Percentiles rank a stretch among this genome's conserved stretches.
phyloP scores from a whole-genome alignment of 192 early-diverging fungal species.

The Coemansia sp. region DNA sequence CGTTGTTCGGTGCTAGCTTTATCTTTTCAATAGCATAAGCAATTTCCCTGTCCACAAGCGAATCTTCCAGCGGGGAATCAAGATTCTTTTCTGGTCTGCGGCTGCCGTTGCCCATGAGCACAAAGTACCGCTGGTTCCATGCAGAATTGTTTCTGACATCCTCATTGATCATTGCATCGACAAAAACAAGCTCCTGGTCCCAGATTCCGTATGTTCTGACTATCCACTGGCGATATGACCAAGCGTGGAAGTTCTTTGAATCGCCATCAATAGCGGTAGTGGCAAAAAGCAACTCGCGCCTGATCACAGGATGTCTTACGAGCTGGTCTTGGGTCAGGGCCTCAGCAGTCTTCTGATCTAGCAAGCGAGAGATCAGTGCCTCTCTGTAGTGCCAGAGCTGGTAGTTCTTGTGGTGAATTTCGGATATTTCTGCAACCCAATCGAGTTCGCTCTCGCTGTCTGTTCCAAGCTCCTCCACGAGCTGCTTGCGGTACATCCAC shows the following conservation, averaged over 20 bases:
- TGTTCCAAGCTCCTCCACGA: conserved; percentile 66
- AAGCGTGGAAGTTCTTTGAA: conserved; percentile 98
- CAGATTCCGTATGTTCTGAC: conserved; percentile 73
- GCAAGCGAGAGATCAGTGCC: conserved; percentile 25
- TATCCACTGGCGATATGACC: conserved; percentile 97
- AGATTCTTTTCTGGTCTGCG: not conserved
- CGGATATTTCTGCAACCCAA: conserved; percentile 71
- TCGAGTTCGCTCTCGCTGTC: conserved; percentile 74
- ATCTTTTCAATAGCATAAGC: conserved; percentile 70
- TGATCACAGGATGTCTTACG: conserved; percentile 39
- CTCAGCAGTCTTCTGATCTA: conserved; percentile 18
- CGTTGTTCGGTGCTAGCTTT: conserved; percentile 81
- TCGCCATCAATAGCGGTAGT: conserved; percentile 71
- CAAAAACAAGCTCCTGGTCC: conserved; percentile 74
- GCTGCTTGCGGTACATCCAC: conserved; percentile 89
- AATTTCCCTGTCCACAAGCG: conserved; percentile 45
- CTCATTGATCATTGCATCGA: conserved; percentile 67
- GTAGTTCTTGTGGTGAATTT: conserved; percentile 87
- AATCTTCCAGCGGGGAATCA: conserved; percentile 1
- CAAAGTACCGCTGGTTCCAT: conserved; percentile 97
- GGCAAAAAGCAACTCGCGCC: conserved; percentile 75
- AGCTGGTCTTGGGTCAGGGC: conserved; percentile 38
- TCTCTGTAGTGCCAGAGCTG: conserved; percentile 81
- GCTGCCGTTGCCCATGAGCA: conserved; percentile 48
- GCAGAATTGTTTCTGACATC: conserved; percentile 98